Evolutionary conservation across 768 basidiomycete genomes (phyloP).

Genomic region (Auriscalpium vulgare): DNA sequence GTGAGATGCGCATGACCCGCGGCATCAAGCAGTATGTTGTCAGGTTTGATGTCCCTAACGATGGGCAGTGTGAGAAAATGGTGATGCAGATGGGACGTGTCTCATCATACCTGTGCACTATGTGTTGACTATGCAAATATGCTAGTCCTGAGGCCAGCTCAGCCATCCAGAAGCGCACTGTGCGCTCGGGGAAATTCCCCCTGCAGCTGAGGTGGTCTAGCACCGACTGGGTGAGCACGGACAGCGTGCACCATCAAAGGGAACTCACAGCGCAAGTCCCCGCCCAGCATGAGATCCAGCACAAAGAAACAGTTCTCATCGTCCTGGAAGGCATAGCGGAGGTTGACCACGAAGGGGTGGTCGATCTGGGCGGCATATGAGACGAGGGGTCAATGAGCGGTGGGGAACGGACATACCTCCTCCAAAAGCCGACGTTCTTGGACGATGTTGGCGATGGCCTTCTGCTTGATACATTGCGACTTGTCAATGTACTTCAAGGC

Average conservation of each 20-base stretch:
- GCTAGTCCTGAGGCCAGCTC: constrained; percentile 80
- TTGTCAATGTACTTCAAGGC: constrained; percentile 56
- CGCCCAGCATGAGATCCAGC: constrained; percentile 92
- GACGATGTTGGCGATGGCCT: constrained; percentile 43
- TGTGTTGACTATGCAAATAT: constrained; percentile 86
- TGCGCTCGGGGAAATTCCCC: constrained; percentile 56
- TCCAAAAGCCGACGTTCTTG: constrained; percentile 46
- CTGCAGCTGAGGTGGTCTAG: constrained; percentile 80
- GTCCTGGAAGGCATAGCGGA: constrained; percentile 95
- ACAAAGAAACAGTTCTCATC: constrained; percentile 98
- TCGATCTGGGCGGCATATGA: constrained; percentile 50
- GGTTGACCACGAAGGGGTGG: constrained; percentile 82
- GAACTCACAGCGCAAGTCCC: constrained; percentile 80
- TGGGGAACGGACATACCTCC: constrained; percentile 29
- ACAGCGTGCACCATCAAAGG: neutral
- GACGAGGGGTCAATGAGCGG: neutral
- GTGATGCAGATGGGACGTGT: constrained; percentile 5
- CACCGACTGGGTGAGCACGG: neutral
- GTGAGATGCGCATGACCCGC: constrained; percentile 93
- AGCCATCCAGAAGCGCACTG: constrained; percentile 82
- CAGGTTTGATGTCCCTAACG: constrained; percentile 87
- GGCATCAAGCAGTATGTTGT: constrained; percentile 93
- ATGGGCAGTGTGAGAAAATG: constrained; percentile 6
- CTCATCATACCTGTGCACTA: constrained; percentile 79
- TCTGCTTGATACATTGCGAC: constrained; percentile 41